These are phyloP conservation scores for Amphichorda felina DNA, from an alignment of 2,329 filamentous ascomycete species.

Conservation along the genomic window DNA sequence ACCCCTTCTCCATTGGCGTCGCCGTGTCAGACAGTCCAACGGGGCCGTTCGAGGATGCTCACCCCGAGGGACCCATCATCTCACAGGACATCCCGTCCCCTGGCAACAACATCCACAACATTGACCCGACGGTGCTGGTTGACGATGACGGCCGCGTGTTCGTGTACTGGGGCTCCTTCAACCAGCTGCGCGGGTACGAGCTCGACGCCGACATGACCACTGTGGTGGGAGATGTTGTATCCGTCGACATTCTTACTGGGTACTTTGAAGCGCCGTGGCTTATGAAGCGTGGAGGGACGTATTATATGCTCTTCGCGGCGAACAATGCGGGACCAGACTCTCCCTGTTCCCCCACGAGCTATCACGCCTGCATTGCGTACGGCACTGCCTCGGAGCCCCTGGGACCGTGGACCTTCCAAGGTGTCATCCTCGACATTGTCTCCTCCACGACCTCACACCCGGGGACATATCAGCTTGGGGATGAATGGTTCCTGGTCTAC, in stretches of 20 bases:
- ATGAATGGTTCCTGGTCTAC: too few species aligned
- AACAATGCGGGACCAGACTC: too few species aligned
- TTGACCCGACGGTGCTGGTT: constrained; percentile 24
- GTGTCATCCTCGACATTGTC: too few species aligned
- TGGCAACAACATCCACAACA: constrained; percentile 25
- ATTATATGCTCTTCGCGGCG: too few species aligned
- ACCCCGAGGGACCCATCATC: constrained; percentile 21
- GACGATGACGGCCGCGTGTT: constrained; percentile 23
- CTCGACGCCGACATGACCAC: constrained; percentile 23
- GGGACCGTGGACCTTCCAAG: too few species aligned
- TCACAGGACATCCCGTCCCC: constrained; percentile 17
- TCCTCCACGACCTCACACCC: too few species aligned
- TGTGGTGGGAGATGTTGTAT: constrained; percentile 10
- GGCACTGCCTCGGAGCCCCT: too few species aligned
- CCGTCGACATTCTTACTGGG: constrained; percentile 14
- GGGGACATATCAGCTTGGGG: too few species aligned
- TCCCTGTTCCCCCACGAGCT: too few species aligned
- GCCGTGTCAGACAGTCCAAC: constrained; percentile 19
- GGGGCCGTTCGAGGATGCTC: constrained; percentile 22
- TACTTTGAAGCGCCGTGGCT: constrained; percentile 27
- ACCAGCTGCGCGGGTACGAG: constrained; percentile 19
- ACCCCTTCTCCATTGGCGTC: constrained; percentile 24
- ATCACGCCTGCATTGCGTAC: too few species aligned
- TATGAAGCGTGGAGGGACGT: constrained; percentile 19
- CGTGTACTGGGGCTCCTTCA: constrained; percentile 25